Percentiles rank a stretch among this genome's conserved stretches.
phyloP scores from a whole-genome alignment of 2,329 filamentous ascomycete species.

The Pseudopyricularia cyperi region DNA sequence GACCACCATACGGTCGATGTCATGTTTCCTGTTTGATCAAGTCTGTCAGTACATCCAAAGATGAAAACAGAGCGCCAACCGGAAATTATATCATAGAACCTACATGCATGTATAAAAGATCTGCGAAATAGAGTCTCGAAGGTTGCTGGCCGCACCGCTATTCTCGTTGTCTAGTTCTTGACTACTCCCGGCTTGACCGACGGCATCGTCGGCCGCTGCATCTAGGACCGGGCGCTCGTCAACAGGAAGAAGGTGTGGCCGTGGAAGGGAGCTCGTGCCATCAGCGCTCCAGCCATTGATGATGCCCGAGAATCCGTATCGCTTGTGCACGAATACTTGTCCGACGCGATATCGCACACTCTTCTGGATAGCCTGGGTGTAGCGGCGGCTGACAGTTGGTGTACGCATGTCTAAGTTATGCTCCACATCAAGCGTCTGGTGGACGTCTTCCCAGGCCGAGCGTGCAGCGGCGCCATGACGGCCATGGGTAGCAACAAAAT shows the following conservation, averaged over 20 bases:
- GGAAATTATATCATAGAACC: slow-evolving; percentile 24
- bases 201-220: slow-evolving; percentile 2
- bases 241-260: slow-evolving; percentile 9
- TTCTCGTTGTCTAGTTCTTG: not conserved
- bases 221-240: not conserved
- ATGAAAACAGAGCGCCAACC: not conserved
- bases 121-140: slow-evolving; percentile 31
- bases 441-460: slow-evolving; percentile 19
- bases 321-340: slow-evolving; percentile 69
- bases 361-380: slow-evolving; percentile 19
- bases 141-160: not conserved
- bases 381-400: slow-evolving; percentile 19
- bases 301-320: slow-evolving; percentile 68
- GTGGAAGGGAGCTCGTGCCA: slow-evolving; percentile 12
- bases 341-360: slow-evolving; percentile 57
- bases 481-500: slow-evolving; percentile 17
- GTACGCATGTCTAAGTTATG: slow-evolving; percentile 28
- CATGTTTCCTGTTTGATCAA: slow-evolving; percentile 34
- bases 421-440: slow-evolving; percentile 24
- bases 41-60: slow-evolving; percentile 9
- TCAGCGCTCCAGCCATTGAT: slow-evolving; percentile 73
- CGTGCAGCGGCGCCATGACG: slow-evolving; percentile 6
- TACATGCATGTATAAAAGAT: slow-evolving; percentile 82
- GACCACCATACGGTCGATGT: slow-evolving; percentile 53
- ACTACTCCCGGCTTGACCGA: not conserved